Conservation (phyloP, 345 rosid genomes). For the Syzygium grande region DNA sequence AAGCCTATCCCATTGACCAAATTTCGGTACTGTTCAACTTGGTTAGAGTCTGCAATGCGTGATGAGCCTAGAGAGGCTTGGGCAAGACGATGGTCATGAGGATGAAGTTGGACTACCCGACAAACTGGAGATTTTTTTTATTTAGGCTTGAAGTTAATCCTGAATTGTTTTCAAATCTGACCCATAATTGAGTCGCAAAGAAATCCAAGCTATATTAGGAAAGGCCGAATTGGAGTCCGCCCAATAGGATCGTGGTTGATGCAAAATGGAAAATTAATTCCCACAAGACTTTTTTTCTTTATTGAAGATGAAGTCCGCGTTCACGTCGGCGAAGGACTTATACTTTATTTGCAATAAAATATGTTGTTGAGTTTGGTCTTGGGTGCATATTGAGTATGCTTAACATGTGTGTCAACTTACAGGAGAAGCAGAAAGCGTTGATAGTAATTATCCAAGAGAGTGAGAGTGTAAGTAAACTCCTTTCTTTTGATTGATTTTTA, state of each 20-base stretch:
- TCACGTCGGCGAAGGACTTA: neutral
- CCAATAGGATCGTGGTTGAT: neutral
- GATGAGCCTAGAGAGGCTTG: neutral
- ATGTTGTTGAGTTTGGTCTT: neutral
- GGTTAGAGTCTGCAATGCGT: neutral
- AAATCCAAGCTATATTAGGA: neutral
- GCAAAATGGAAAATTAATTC: neutral
- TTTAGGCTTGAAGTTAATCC: neutral
- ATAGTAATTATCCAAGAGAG: neutral
- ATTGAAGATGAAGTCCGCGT: neutral
- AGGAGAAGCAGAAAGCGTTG: neutral
- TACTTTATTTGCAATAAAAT: neutral
- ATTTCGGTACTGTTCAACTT: neutral
- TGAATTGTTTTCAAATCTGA: neutral
- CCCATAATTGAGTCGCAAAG: neutral
- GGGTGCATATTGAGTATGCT: neutral
- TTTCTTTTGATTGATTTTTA: neutral
- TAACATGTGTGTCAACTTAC: neutral
- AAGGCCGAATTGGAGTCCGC: neutral
- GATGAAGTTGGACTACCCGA: neutral
- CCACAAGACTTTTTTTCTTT: neutral
- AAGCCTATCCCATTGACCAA: neutral
- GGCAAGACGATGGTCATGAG: neutral
- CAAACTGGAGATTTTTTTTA: neutral
- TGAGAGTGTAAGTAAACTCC: neutral